A percentile compares a stretch with the other conserved stretches of the same genome.
Evolutionary conservation across 2,329 filamentous ascomycete genomes (phyloP).

Genomic region (Tolypocladium tundrense): DNA sequence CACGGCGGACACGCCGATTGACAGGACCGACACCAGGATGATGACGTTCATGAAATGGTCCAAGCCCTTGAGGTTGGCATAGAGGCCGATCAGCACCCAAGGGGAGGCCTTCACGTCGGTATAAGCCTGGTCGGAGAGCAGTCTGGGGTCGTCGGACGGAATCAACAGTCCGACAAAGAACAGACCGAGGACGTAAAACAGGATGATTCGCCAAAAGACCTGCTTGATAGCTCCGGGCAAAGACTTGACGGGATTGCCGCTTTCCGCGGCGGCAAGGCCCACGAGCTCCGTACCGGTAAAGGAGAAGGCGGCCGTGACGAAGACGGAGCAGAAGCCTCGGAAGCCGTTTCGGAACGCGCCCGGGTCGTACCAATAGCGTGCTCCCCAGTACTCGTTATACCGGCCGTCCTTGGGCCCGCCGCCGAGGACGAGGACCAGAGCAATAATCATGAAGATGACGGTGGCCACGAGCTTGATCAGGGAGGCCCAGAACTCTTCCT

Average conservation of each 20-base stretch:
- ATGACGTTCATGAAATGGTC: constrained; percentile 43
- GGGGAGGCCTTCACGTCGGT: constrained; percentile 31
- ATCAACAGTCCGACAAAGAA: constrained; percentile 37
- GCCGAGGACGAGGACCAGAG: constrained; percentile 45
- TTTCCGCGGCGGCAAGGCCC: constrained; percentile 60
- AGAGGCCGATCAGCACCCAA: constrained; percentile 38
- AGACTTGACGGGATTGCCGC: constrained; percentile 55
- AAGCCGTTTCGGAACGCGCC: constrained; percentile 58
- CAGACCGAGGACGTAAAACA: constrained; percentile 40
- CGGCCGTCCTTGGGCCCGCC: constrained; percentile 38
- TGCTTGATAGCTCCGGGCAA: constrained; percentile 75
- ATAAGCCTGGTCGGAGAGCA: constrained; percentile 36
- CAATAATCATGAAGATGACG: constrained; percentile 52
- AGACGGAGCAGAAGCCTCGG: constrained; percentile 58
- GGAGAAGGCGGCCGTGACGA: constrained; percentile 60
- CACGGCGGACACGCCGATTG: constrained; percentile 42
- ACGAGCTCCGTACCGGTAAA: constrained; percentile 61
- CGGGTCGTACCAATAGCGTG: constrained; percentile 31
- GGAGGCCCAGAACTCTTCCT: constrained; percentile 47
- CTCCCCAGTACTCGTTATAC: constrained; percentile 32
- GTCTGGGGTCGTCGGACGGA: constrained; percentile 28
- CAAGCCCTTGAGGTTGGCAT: constrained; percentile 35
- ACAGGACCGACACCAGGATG: constrained; percentile 43
- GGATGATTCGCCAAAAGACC: constrained; percentile 45
- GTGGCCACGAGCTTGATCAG: constrained; percentile 47